These are phyloP conservation scores for Xerocomus spinulosus DNA, from an alignment of 768 basidiomycete species.

Conservation along the genomic window DNA sequence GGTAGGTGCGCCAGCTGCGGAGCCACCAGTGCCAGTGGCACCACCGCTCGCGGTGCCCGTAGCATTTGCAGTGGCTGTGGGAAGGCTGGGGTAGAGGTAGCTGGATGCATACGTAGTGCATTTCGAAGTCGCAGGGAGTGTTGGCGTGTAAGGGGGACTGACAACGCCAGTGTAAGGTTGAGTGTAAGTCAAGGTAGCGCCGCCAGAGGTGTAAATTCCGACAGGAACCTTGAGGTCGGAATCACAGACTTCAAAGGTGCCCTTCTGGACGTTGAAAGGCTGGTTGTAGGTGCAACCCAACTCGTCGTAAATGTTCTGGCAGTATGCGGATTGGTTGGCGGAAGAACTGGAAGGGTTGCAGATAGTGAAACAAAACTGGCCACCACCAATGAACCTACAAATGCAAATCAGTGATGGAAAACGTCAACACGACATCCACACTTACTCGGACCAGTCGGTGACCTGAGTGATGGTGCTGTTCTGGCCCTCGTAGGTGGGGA, in stretches of 20 bases:
- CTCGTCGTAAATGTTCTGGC: slow-evolving; percentile 69
- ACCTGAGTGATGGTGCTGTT: slow-evolving; percentile 48
- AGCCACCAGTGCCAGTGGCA: not conserved
- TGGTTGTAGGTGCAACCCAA: slow-evolving; percentile 74
- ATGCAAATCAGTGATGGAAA: slow-evolving; percentile 1
- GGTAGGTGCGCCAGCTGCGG: slow-evolving; percentile 12
- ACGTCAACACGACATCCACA: not conserved
- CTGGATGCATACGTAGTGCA: slow-evolving; percentile 37
- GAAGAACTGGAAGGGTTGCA: slow-evolving; percentile 54
- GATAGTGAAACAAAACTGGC: slow-evolving; percentile 62
- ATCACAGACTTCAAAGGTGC: slow-evolving; percentile 60
- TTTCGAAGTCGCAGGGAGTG: slow-evolving; percentile 43
- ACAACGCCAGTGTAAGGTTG: slow-evolving; percentile 37
- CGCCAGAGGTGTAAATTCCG: slow-evolving; percentile 44
- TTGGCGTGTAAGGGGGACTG: slow-evolving; percentile 37
- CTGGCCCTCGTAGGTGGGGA: slow-evolving; percentile 37
- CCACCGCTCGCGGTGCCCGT: not conserved
- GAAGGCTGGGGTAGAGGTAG: slow-evolving; percentile 32
- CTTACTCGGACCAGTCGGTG: slow-evolving; percentile 63
- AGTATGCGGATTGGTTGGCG: slow-evolving; percentile 40
- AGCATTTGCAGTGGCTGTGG: slow-evolving; percentile 2
- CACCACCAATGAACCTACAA: slow-evolving; percentile 57
- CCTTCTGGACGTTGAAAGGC: slow-evolving; percentile 55
- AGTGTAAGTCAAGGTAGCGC: slow-evolving; percentile 39
- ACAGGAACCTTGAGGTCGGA: slow-evolving; percentile 60